phyloP scores from a whole-genome alignment of 225 moss, liverwort and hornwort genomes.

The Marchantia polymorpha region DNA sequence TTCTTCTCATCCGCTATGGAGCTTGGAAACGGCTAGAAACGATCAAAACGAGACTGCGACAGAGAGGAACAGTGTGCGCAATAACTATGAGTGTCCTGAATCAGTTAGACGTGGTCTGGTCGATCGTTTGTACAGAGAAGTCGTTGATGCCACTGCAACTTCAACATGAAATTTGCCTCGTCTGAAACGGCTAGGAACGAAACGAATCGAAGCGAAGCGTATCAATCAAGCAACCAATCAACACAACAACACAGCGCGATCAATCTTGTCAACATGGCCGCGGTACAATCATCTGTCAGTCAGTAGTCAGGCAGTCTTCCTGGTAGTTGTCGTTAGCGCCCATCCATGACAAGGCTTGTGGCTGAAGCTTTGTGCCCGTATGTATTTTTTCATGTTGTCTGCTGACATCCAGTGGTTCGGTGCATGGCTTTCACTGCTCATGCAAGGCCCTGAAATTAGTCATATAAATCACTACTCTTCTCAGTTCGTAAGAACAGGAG shows the following conservation, averaged over 20 bases:
- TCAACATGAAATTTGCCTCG: background rate
- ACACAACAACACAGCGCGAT: background rate
- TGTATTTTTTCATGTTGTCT: background rate
- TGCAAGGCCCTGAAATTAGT: background rate
- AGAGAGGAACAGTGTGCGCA: background rate
- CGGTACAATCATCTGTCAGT: background rate
- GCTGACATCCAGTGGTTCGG: background rate
- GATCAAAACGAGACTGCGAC: too few species aligned
- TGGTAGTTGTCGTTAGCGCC: background rate
- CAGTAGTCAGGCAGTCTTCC: background rate
- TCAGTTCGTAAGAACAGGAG: background rate
- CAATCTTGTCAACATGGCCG: background rate
- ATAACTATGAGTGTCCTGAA: background rate
- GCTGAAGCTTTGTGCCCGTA: background rate
- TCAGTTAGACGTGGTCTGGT: background rate
- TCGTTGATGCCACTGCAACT: background rate
- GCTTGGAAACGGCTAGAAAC: too few species aligned
- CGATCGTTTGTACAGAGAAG: background rate
- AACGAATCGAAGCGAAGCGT: background rate
- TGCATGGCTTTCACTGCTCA: background rate
- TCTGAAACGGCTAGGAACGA: background rate
- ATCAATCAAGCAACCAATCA: too few species aligned
- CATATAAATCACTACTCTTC: background rate
- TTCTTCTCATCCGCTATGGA: too few species aligned
- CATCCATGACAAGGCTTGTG: background rate